phyloP scores from a whole-genome alignment of 768 basidiomycete genomes.

The Termitomyces sp. region DNA sequence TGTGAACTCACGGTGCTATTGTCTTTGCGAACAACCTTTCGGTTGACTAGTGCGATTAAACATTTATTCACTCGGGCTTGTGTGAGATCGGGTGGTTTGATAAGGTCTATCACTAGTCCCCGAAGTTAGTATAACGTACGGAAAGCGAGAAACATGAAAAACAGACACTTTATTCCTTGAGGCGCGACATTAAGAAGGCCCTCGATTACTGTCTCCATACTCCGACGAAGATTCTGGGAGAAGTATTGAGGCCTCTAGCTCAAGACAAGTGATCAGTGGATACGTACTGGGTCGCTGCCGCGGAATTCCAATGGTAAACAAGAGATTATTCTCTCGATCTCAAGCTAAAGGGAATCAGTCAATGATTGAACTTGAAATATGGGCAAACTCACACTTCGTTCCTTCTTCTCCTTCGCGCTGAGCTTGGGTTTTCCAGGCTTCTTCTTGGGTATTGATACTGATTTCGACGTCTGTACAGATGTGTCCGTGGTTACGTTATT shows the following conservation, averaged over 20 bases:
- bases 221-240: conserved; percentile 59
- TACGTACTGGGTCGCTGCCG: conserved; percentile 78
- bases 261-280: not conserved
- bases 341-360: conserved; percentile 33
- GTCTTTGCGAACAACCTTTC: conserved; percentile 80
- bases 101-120: conserved; percentile 64
- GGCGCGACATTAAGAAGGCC: conserved; percentile 61
- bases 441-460: conserved; percentile 41
- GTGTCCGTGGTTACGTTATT: conserved; percentile 34
- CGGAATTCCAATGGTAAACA: conserved; percentile 87
- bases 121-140: not conserved
- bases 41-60: conserved; percentile 83
- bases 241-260: not conserved
- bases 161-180: conserved; percentile 58
- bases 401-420: conserved; percentile 79
- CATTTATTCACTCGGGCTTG: conserved; percentile 94
- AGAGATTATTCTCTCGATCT: conserved; percentile 67
- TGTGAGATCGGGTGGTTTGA: conserved; percentile 76
- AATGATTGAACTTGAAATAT: not conserved
- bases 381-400: conserved; percentile 52
- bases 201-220: conserved; percentile 79
- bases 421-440: conserved; percentile 61
- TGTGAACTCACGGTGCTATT: conserved; percentile 46
- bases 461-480: conserved; percentile 30
- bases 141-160: not conserved